phyloP scores from a whole-genome alignment of 371 early-diverging fungal species.

The Apophysomyces variabilis region DNA sequence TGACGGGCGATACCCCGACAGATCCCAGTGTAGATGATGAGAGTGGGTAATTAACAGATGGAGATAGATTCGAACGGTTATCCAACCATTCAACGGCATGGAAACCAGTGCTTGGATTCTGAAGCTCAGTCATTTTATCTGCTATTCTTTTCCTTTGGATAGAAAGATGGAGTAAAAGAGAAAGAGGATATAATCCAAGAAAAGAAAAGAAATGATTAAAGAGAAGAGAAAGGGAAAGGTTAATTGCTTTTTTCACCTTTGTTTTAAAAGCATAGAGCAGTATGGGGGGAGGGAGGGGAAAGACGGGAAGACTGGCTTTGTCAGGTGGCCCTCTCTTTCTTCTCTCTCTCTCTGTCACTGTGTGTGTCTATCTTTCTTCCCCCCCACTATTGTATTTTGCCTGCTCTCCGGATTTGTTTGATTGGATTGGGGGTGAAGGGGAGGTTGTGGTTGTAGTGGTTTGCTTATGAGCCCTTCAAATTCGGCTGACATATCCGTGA shows the following conservation, averaged over 20 bases:
- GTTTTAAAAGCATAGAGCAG: conserved; percentile 3
- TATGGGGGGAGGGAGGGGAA: background rate
- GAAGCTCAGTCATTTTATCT: conserved; percentile 18
- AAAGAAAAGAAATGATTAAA: background rate
- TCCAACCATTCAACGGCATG: conserved; percentile 19
- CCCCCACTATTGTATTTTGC: conserved; percentile 1
- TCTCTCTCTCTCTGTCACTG: too few species aligned
- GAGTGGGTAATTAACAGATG: conserved; percentile 1
- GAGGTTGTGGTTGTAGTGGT: too few species aligned
- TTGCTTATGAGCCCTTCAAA: background rate
- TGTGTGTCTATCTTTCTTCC: too few species aligned
- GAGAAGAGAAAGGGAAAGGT: background rate
- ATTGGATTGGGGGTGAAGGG: background rate
- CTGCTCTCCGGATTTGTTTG: conserved; percentile 4
- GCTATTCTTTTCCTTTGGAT: background rate
- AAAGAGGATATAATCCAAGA: background rate
- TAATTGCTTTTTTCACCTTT: background rate
- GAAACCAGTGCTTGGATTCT: conserved; percentile 20
- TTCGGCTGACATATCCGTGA: conserved; percentile 10
- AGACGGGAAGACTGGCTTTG: too few species aligned
- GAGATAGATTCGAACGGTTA: background rate
- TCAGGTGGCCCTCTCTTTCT: background rate
- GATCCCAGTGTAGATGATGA: background rate
- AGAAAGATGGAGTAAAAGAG: background rate
- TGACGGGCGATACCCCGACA: background rate